phyloP scores from a whole-genome alignment of 2,329 filamentous ascomycete genomes.

The Lachnum nothofagi region DNA sequence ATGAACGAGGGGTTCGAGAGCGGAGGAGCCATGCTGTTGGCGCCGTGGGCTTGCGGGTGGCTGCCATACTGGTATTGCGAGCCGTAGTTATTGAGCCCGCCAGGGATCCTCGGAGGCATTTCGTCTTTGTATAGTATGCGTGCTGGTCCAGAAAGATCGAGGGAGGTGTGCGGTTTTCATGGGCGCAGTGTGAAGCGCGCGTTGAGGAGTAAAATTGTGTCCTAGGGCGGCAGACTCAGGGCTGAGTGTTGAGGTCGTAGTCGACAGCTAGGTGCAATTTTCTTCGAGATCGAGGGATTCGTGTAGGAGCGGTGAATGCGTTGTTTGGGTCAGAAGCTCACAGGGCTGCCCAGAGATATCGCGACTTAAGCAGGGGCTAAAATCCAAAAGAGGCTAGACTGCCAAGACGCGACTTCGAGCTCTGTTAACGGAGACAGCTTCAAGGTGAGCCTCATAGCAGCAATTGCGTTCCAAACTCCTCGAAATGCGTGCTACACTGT shows the following conservation, averaged over 20 bases:
- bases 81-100: conserved; percentile 31
- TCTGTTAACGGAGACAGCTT: not conserved
- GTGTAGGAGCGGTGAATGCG: not conserved
- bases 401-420: conserved; percentile 12
- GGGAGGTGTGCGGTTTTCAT: conserved; percentile 31
- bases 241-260: not conserved
- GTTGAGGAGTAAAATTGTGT: not conserved
- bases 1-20: conserved; percentile 66
- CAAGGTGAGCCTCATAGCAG: conserved; percentile 4
- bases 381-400: conserved; percentile 14
- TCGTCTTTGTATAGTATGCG: conserved; percentile 29
- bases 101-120: conserved; percentile 35
- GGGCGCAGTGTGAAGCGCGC: conserved; percentile 29
- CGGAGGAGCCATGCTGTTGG: conserved; percentile 45
- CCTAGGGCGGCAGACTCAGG: not conserved
- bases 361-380: conserved; percentile 4
- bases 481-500: conserved; percentile 33
- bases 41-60: conserved; percentile 40
- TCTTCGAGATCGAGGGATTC: not conserved
- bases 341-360: conserved; percentile 7
- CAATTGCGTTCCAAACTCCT: conserved; percentile 18
- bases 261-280: not conserved
- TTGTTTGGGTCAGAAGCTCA: not conserved
- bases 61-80: conserved; percentile 42
- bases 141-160: conserved; percentile 30